A percentile compares a stretch with the other conserved stretches of the same genome.
These are phyloP conservation scores for Litchi chinensis DNA, from an alignment of 345 rosid species.

Conservation along the genomic window DNA sequence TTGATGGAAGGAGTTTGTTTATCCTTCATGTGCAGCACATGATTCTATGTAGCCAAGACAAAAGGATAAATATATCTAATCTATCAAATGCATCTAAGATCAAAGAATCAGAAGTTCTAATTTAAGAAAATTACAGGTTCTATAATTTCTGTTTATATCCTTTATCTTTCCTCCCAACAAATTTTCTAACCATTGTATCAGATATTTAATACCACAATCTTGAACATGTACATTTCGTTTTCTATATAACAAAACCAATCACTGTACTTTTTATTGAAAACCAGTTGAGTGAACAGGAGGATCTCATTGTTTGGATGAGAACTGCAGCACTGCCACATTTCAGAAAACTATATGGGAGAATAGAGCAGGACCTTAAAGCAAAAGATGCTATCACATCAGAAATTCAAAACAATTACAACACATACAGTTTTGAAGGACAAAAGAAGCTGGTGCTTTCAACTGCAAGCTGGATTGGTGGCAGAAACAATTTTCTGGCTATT, in stretches of 20 bases:
- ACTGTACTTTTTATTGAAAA: conserved; percentile 5
- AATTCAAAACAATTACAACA: conserved; percentile 53
- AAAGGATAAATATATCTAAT: too few relatives aligned
- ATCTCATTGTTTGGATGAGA: conserved; percentile 52
- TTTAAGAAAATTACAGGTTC: too few relatives aligned
- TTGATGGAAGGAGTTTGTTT: too few relatives aligned
- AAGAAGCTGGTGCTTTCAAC: conserved; percentile 60
- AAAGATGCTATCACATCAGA: conserved; percentile 34
- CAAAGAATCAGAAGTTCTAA: too few relatives aligned
- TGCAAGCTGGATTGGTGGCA: conserved; percentile 61
- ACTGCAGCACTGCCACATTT: conserved; percentile 14
- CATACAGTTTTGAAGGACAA: conserved; percentile 46
- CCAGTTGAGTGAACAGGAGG: conserved; percentile 60
- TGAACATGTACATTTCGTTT: neutral
- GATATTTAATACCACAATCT: neutral
- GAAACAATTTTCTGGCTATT: conserved; percentile 47
- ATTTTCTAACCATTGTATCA: neutral
- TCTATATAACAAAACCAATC: neutral
- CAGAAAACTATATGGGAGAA: conserved; percentile 14
- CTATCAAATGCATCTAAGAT: too few relatives aligned
- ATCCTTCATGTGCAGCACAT: too few relatives aligned
- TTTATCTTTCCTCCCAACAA: neutral
- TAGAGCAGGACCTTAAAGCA: conserved; percentile 18
- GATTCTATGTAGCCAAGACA: too few relatives aligned
- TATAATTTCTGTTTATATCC: too few relatives aligned